phyloP scores from a whole-genome alignment of 768 basidiomycete genomes.

The Calvatia gigantea region DNA sequence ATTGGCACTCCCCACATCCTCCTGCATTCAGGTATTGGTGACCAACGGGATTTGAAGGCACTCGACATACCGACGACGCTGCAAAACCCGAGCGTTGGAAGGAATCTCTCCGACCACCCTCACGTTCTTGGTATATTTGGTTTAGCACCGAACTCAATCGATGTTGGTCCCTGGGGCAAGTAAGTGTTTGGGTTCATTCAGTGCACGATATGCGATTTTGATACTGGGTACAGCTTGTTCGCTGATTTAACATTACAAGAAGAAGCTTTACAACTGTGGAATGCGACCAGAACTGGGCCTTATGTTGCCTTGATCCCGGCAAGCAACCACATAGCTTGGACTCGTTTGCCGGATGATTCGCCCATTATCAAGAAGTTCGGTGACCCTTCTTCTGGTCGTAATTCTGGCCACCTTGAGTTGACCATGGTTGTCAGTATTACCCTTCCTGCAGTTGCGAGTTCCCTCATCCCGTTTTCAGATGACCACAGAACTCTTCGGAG shows the following conservation, averaged over 20 bases:
- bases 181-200: not conserved
- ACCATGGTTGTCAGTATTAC: slow-evolving; percentile 1
- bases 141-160: not conserved
- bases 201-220: not conserved
- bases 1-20: slow-evolving; percentile 6
- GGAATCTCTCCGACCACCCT: slow-evolving; percentile 5
- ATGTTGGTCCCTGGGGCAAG: not conserved
- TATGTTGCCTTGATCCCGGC: not conserved
- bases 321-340: slow-evolving; percentile 4
- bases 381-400: slow-evolving; percentile 12
- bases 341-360: slow-evolving; percentile 9
- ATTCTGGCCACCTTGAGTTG: slow-evolving; percentile 14
- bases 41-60: not conserved
- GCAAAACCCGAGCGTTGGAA: slow-evolving; percentile 2
- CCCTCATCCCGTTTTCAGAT: slow-evolving; percentile 4
- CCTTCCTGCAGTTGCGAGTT: not conserved
- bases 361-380: slow-evolving; percentile 1
- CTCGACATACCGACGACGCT: not conserved
- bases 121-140: not conserved
- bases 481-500: slow-evolving; percentile 19
- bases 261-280: slow-evolving; percentile 7
- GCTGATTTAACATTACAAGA: not conserved
- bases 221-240: not conserved
- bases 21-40: slow-evolving; percentile 8
- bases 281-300: slow-evolving; percentile 8